Evolutionary conservation across 495 filamentous ascomycete genomes (phyloP), one percentile per base, ranked within the genome.

Genomic region (Acidiella bohemica): DNA sequence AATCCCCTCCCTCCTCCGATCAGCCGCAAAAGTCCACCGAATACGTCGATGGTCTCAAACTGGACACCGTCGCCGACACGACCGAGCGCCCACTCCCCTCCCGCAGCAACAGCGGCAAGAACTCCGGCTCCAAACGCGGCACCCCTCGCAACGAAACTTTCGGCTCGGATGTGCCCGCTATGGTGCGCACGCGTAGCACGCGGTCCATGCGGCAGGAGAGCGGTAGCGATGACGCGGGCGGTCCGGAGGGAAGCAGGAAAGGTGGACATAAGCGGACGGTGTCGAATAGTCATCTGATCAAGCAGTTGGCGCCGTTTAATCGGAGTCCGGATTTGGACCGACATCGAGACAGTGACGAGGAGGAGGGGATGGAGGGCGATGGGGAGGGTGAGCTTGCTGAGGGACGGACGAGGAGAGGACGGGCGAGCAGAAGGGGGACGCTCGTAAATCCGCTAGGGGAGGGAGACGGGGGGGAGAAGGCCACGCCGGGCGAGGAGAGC

Each of bases 231-330:
- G 34, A 22, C 4, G 32, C 4, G 32, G 17, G 17, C 13, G 20
- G 13, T 23, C 9, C 5, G 23, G 31, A 16, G 2, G 13, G 21
- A n/a, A 39, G 10, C 6, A 46, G 19, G n/a, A 26, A 20, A 17
- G 36, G 22, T 9, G n/a, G 30, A 16, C 48, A 51, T 31, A 32
- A 44, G 30, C 21, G 48, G 19, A 31, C 19, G 17, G 32, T 23
- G 12, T 47, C 43, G 27, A 51, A 51, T 20, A 42, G 42, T 19
- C 48, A 51, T 32, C 21, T 51, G 9, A 32, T 51, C 33, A 46
- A 47, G 43, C 48, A 51, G 21, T 22, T 51, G 5, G 43, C 43
- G 21, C 44, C 42, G 21, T 51, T 51, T 23, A 51, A 51, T 33
- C 42, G 48, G 11, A 51, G 48, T 36, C 48, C 48, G 13, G 48